phyloP scores from a whole-genome alignment of 208 protist species.

The Trypanosoma brucei region DNA sequence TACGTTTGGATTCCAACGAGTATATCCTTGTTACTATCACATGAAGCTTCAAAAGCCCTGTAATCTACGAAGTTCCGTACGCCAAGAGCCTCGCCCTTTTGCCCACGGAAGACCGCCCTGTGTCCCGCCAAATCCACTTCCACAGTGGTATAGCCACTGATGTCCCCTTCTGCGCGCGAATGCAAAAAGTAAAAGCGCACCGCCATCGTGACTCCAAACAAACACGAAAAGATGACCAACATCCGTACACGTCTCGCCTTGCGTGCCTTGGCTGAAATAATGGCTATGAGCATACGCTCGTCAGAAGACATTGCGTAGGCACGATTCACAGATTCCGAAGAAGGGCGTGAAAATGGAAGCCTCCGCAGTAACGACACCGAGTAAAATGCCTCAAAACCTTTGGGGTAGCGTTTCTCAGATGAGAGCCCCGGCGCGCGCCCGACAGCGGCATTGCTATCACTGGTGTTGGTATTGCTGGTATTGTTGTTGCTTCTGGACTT shows the following conservation, averaged over 20 bases:
- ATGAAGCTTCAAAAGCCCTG: constrained; percentile 46
- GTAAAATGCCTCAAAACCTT: constrained; percentile 75
- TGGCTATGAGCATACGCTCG: constrained; percentile 46
- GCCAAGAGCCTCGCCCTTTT: constrained; percentile 49
- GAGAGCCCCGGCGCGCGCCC: neutral
- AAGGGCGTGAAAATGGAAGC: constrained; percentile 33
- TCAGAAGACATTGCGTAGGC: constrained; percentile 48
- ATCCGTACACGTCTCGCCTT: constrained; percentile 26
- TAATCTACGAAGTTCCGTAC: constrained; percentile 72
- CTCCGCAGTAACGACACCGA: constrained; percentile 34
- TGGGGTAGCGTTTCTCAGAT: constrained; percentile 30
- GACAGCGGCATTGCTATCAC: constrained; percentile 6
- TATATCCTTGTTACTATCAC: constrained; percentile 58
- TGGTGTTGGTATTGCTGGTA: neutral
- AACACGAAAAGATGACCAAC: constrained; percentile 25
- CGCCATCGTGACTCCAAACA: constrained; percentile 28
- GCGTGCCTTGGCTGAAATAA: constrained; percentile 30
- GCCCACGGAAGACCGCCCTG: constrained; percentile 45
- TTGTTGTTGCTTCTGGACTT: neutral
- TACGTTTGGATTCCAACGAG: constrained; percentile 46
- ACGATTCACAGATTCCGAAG: constrained; percentile 41
- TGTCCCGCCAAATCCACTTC: constrained; percentile 50
- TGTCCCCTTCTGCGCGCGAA: constrained; percentile 34
- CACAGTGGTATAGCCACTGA: constrained; percentile 46
- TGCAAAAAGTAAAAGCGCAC: constrained; percentile 34